Conservation (phyloP, 1,139 yeast genomes). For the Nakaseomyces delphensis region DNA sequence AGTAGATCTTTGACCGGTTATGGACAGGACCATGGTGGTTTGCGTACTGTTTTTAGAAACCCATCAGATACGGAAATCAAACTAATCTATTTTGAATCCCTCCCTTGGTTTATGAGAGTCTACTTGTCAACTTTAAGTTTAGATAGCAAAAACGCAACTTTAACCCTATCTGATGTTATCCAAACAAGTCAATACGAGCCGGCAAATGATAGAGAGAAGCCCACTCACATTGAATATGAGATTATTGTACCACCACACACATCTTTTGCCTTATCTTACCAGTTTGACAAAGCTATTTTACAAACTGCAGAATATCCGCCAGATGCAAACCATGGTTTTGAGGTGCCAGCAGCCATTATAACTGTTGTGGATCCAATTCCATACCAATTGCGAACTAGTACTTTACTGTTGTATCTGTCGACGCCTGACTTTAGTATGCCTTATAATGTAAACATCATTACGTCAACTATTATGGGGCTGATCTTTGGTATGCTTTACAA, state of each 20-base stretch:
- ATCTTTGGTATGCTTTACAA: conserved; percentile 85
- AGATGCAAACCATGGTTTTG: conserved; percentile 97
- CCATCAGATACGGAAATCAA: conserved; percentile 43
- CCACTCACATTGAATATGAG: conserved; percentile 71
- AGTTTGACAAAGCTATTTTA: conserved; percentile 79
- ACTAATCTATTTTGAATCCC: conserved; percentile 64
- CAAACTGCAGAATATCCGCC: conserved; percentile 93
- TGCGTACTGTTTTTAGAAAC: conserved; percentile 68
- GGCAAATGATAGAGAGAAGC: conserved; percentile 70
- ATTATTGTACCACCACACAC: conserved; percentile 57
- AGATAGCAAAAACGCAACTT: conserved; percentile 20
- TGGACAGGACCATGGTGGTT: conserved; percentile 85
- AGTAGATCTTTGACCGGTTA: conserved; percentile 87
- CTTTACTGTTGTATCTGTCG: conserved; percentile 75
- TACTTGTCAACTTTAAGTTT: conserved; percentile 61
- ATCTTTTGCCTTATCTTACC: conserved; percentile 57
- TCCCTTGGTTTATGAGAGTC: conserved; percentile 90
- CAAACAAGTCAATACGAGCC: conserved; percentile 58
- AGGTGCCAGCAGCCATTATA: conserved; percentile 81
- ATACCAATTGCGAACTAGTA: conserved; percentile 74
- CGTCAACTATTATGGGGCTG: conserved; percentile 88
- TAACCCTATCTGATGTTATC: conserved; percentile 33
- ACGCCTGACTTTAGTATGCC: conserved; percentile 99
- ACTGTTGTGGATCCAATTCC: conserved; percentile 38
- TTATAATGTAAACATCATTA: conserved; percentile 87